Percentiles rank a stretch among this genome's conserved stretches.
Conservation (phyloP, 2,329 filamentous ascomycete species). For the Byssothecium circinans region DNA sequence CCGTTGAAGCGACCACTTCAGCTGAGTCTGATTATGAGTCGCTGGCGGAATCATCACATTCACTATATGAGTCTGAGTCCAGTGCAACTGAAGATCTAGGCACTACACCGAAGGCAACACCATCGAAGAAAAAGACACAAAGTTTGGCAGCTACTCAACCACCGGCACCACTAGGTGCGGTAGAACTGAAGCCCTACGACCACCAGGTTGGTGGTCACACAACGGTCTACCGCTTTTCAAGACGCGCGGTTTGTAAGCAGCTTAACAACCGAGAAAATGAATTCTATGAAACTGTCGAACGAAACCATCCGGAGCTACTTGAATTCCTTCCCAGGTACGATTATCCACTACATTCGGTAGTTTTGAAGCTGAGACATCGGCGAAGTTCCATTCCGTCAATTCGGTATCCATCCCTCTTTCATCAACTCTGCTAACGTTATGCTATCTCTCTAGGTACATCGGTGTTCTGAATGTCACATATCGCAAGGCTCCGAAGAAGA, state of each 20-base stretch:
- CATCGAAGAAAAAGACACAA: constrained; percentile 34
- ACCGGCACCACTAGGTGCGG: constrained; percentile 74
- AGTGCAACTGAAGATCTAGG: constrained; percentile 57
- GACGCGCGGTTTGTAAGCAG: constrained; percentile 94
- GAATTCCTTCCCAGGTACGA: constrained; percentile 78
- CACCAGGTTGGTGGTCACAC: constrained; percentile 98
- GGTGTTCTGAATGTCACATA: constrained; percentile 96
- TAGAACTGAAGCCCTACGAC: constrained; percentile 94
- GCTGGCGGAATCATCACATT: constrained; percentile 46
- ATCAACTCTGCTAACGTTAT: constrained; percentile 35
- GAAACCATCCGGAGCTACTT: constrained; percentile 83
- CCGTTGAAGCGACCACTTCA: constrained; percentile 28
- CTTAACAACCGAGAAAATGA: constrained; percentile 98
- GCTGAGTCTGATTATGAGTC: constrained; percentile 49
- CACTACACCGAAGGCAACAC: constrained; percentile 41
- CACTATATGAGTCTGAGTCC: constrained; percentile 53
- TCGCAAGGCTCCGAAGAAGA: constrained; percentile 73
- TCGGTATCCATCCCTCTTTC: constrained; percentile 1
- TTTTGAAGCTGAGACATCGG: constrained; percentile 45
- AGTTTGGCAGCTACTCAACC: constrained; percentile 39
- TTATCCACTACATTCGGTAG: constrained; percentile 19
- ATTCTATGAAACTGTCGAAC: constrained; percentile 96
- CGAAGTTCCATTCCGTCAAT: constrained; percentile 32
- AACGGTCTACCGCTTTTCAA: constrained; percentile 93
- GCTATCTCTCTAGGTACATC: constrained; percentile 70